phyloP scores from a whole-genome alignment of 2,329 filamentous ascomycete species.

The Cladophialophora bantiana region DNA sequence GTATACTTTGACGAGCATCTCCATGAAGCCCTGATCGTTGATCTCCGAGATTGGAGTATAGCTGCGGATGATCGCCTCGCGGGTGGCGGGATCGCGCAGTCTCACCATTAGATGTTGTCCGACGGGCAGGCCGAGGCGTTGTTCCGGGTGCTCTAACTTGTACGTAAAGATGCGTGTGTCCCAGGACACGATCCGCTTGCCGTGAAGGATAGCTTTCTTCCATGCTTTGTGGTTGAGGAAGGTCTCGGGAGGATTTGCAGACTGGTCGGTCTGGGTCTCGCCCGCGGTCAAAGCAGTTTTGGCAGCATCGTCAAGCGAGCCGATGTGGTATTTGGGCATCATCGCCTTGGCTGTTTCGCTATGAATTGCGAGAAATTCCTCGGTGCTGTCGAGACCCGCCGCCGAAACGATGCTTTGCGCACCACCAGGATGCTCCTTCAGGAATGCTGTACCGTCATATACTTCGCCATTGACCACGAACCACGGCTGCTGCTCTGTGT shows the following conservation, averaged over 20 bases:
- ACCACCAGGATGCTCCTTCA: conserved; percentile 84
- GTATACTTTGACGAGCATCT: conserved; percentile 86
- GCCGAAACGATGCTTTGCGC: conserved; percentile 82
- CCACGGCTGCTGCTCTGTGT: conserved; percentile 73
- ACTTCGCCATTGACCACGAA: conserved; percentile 89
- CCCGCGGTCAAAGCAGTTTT: conserved; percentile 61
- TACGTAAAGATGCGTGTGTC: conserved; percentile 86
- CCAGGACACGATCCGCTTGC: conserved; percentile 73
- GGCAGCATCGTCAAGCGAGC: conserved; percentile 71
- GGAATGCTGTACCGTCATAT: conserved; percentile 81
- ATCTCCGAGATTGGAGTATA: conserved; percentile 83
- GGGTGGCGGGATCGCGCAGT: conserved; percentile 72
- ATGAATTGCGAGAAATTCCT: conserved; percentile 92
- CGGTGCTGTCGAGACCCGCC: conserved; percentile 80
- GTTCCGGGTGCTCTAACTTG: conserved; percentile 72
- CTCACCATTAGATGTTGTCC: conserved; percentile 90
- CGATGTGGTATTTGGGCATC: conserved; percentile 87
- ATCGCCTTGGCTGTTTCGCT: conserved; percentile 90
- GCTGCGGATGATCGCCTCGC: conserved; percentile 78
- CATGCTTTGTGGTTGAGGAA: conserved; percentile 78
- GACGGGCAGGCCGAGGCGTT: conserved; percentile 76
- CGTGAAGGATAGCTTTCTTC: conserved; percentile 74
- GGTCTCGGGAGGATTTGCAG: conserved; percentile 57
- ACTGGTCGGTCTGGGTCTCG: conserved; percentile 50
- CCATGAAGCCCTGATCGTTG: conserved; percentile 67